Percentiles rank a stretch among this genome's conserved stretches.
Evolutionary conservation across 768 basidiomycete genomes (phyloP).

Genomic region (Boletales sp.): DNA sequence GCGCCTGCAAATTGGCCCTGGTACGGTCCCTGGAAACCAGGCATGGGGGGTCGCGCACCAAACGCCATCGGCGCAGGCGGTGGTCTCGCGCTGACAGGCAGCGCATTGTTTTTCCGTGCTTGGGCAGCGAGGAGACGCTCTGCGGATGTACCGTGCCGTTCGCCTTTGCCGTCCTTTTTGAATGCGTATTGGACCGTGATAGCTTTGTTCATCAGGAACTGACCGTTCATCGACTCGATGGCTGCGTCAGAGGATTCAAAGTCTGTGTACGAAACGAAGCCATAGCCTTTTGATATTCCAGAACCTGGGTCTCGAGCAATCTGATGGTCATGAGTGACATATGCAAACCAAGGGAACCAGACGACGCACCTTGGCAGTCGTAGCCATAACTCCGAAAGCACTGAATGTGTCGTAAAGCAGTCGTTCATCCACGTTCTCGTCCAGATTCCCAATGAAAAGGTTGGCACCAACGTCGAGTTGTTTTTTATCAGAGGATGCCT

Average conservation of each 20-base stretch:
- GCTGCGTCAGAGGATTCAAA: conserved; percentile 97
- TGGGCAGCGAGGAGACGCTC: conserved; percentile 94
- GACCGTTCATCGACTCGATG: conserved; percentile 93
- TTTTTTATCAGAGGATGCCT: conserved; percentile 98
- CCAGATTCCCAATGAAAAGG: conserved; percentile 92
- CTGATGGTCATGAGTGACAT: conserved; percentile 40
- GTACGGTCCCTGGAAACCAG: conserved; percentile 72
- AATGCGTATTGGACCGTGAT: conserved; percentile 97
- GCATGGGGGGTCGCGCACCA: conserved; percentile 61
- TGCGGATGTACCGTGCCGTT: conserved; percentile 95
- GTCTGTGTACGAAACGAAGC: conserved; percentile 95
- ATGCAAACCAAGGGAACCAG: not conserved
- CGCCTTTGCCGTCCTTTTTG: conserved; percentile 99
- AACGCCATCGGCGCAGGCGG: conserved; percentile 73
- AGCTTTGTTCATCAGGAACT: conserved; percentile 98
- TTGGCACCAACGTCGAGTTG: conserved; percentile 98
- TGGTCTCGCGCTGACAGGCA: conserved; percentile 73
- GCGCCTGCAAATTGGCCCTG: conserved; percentile 94
- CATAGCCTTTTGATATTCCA: conserved; percentile 93
- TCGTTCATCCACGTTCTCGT: conserved; percentile 92
- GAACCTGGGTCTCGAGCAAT: conserved; percentile 85
- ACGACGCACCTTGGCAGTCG: conserved; percentile 69
- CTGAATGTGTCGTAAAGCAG: conserved; percentile 93
- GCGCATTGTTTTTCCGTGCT: conserved; percentile 91
- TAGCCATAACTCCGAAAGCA: conserved; percentile 90